Evolutionary conservation across 2,329 filamentous ascomycete genomes (phyloP).

Genomic region (Pseudopithomyces maydicus): DNA sequence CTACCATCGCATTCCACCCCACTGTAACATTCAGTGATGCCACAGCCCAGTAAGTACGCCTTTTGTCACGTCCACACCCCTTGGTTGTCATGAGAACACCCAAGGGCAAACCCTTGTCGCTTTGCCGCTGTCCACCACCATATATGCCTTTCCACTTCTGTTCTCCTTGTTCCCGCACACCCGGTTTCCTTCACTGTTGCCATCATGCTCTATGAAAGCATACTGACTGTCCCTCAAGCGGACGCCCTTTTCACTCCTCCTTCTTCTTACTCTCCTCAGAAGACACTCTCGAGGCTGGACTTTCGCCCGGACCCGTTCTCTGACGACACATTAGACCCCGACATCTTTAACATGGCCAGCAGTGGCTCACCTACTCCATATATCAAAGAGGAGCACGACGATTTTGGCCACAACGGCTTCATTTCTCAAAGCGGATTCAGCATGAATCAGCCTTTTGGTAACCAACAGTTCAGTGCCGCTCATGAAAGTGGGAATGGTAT

Average conservation of each 20-base stretch:
- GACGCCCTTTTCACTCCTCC: conserved; percentile 49
- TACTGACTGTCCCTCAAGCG: conserved; percentile 49
- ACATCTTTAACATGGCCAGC: conserved; percentile 59
- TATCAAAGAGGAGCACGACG: conserved; percentile 72
- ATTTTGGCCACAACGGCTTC: conserved; percentile 59
- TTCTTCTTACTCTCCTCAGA: conserved; percentile 48
- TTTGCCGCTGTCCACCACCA: conserved; percentile 16
- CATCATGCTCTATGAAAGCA: conserved; percentile 41
- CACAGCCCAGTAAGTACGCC: conserved; percentile 46
- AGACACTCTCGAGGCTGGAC: conserved; percentile 44
- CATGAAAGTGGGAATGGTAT: conserved; percentile 55
- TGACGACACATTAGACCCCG: conserved; percentile 50
- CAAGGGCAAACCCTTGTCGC: conserved; percentile 6
- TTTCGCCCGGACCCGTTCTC: conserved; percentile 44
- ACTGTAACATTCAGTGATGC: conserved; percentile 47
- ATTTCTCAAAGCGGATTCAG: conserved; percentile 56
- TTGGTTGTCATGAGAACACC: conserved; percentile 39
- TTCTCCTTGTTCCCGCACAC: conserved; percentile 17
- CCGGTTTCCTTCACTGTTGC: conserved; percentile 21
- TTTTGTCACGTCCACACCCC: conserved; percentile 36
- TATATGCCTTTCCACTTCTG: conserved; percentile 24
- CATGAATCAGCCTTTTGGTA: conserved; percentile 56
- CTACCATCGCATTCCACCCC: conserved; percentile 41
- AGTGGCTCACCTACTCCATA: conserved; percentile 62
- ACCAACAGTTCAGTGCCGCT: conserved; percentile 54